A percentile compares a stretch with the other conserved stretches of the same genome.
Conservation (phyloP, 805 yeast genomes). For the Lipomyces oligophaga region DNA sequence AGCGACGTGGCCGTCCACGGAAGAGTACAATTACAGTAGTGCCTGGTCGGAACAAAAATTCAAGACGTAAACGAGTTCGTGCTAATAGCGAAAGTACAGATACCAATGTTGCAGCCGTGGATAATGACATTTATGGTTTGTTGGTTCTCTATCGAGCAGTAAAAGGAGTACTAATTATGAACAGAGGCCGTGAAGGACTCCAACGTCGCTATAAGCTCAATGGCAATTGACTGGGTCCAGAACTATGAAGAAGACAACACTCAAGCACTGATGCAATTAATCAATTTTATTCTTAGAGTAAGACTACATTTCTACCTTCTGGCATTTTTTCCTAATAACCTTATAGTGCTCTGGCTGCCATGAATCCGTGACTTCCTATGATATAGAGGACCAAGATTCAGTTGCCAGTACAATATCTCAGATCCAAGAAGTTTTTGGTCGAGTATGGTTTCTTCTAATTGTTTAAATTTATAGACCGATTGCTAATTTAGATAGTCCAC, state of each 20-base stretch:
- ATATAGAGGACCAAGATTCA: conserved; percentile 63
- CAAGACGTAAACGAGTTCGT: too few relatives aligned
- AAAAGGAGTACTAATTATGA: too few relatives aligned
- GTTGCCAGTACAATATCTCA: conserved; percentile 73
- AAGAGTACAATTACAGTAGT: too few relatives aligned
- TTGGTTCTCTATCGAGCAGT: too few relatives aligned
- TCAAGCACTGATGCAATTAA: conserved; percentile 54
- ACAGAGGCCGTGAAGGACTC: conserved; percentile 51
- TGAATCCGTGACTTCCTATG: conserved; percentile 55
- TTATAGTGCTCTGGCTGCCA: conserved; percentile 27
- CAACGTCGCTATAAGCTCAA: conserved; percentile 48
- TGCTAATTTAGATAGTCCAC: conserved; percentile 29
- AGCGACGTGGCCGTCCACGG: too few relatives aligned
- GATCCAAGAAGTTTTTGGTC: conserved; percentile 47
- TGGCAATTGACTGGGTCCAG: conserved; percentile 58
- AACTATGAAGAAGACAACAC: conserved; percentile 45
- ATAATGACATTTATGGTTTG: too few relatives aligned
- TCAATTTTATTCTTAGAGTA: conserved; percentile 61
- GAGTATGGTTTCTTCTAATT: neutral
- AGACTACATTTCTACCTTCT: neutral
- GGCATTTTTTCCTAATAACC: neutral
- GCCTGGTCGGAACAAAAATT: too few relatives aligned
- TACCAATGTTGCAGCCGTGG: too few relatives aligned
- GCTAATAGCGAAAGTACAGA: too few relatives aligned
- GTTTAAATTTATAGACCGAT: neutral